Percentiles rank a stretch among this genome's conserved stretches.
phyloP scores from a whole-genome alignment of 371 early-diverging fungal genomes.

The Rhizomucor pusillus region DNA sequence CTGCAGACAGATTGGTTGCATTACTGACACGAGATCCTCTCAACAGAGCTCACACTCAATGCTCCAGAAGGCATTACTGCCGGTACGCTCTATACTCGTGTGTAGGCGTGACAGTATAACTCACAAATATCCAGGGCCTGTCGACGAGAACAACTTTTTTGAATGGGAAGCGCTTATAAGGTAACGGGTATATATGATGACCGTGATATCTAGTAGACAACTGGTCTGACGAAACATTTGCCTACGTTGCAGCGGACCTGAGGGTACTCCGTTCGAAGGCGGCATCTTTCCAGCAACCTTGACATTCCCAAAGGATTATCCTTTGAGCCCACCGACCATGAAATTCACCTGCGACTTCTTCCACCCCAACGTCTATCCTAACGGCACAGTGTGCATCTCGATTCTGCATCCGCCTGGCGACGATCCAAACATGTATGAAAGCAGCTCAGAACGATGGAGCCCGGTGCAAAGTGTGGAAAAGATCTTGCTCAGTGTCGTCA shows the following conservation, averaged over 20 bases:
- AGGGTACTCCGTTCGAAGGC: slow-evolving; percentile 92
- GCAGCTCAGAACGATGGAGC: slow-evolving; percentile 90
- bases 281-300: slow-evolving; percentile 84
- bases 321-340: slow-evolving; percentile 92
- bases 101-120: background rate
- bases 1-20: background rate
- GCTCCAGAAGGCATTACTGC: slow-evolving; percentile 97
- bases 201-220: no score
- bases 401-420: slow-evolving; percentile 99
- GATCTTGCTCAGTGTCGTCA: slow-evolving; percentile 92
- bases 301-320: slow-evolving; percentile 92
- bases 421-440: slow-evolving; percentile 95
- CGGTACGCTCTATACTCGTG: slow-evolving; percentile 43
- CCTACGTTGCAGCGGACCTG: slow-evolving; percentile 72
- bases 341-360: slow-evolving; percentile 89
- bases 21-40: slow-evolving; percentile 5
- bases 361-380: slow-evolving; percentile 96
- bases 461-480: slow-evolving; percentile 98
- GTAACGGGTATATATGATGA: no score
- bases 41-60: slow-evolving; percentile 81
- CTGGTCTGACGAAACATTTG: no score
- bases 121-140: slow-evolving; percentile 62
- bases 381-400: slow-evolving; percentile 98
- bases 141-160: slow-evolving; percentile 91
- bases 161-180: slow-evolving; percentile 96